Percentiles rank a stretch among this genome's conserved stretches.
These are phyloP conservation scores for Sequoia sempervirens DNA, from an alignment of 75 land plant species.

Conservation along the genomic window DNA sequence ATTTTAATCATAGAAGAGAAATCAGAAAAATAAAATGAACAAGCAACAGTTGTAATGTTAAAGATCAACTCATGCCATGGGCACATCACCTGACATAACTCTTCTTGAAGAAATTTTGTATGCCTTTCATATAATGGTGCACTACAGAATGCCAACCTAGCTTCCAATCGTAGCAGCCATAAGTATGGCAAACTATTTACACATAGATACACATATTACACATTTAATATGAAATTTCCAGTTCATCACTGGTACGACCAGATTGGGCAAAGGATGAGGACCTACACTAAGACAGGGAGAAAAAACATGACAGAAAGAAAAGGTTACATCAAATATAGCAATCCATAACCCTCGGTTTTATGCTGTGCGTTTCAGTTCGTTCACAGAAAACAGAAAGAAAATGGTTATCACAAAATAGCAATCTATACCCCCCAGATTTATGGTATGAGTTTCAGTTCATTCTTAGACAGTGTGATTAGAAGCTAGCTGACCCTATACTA, in stretches of 20 bases:
- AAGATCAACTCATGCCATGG: not conserved
- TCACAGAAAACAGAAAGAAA: not conserved
- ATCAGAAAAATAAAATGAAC: not conserved
- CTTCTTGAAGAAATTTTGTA: not conserved
- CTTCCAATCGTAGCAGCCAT: not conserved
- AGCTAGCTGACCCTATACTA: not conserved
- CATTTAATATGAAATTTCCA: not conserved
- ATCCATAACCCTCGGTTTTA: not conserved
- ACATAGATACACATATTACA: conserved; percentile 1
- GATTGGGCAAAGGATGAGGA: not conserved
- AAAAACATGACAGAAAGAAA: not conserved
- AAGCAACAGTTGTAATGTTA: not conserved
- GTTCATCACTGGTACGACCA: not conserved
- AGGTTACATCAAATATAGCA: not conserved
- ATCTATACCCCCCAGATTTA: not conserved
- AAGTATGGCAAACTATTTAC: not conserved
- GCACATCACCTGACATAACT: not conserved
- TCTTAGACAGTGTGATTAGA: not conserved
- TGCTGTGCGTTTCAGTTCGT: not conserved
- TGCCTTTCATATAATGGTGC: not conserved
- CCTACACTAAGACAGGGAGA: not conserved
- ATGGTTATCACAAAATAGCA: not conserved
- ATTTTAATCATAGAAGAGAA: not conserved
- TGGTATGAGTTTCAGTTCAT: not conserved
- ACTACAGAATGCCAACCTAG: not conserved